A percentile compares a stretch with the other conserved stretches of the same genome.
Evolutionary conservation across 129 eudicot genomes (phyloP).

Genomic region (Deinandra increscens): DNA sequence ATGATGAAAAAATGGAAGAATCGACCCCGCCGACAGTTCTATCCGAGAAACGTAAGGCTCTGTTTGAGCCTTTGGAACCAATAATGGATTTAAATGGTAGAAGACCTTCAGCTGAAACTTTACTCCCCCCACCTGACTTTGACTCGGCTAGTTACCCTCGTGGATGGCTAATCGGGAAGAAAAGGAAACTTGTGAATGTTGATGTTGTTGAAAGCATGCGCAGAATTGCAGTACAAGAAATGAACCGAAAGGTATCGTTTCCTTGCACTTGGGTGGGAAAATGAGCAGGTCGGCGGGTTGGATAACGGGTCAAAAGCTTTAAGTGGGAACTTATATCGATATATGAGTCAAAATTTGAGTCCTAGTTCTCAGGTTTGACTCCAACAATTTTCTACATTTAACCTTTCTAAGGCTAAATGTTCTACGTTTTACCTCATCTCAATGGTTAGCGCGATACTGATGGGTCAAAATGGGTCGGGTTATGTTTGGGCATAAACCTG

Average conservation of each 20-base stretch:
- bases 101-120: conserved; percentile 71
- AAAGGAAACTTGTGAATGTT: conserved; percentile 87
- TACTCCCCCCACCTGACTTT: conserved; percentile 97
- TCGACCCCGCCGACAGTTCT: conserved; percentile 46
- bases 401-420: neutral
- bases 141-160: conserved; percentile 81
- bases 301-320: neutral
- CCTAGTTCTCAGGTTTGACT: neutral
- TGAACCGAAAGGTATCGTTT: conserved; percentile 76
- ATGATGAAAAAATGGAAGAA: conserved; percentile 57
- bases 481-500: neutral
- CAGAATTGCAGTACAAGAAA: conserved; percentile 87
- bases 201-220: conserved; percentile 98
- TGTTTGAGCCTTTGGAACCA: conserved; percentile 89
- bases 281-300: neutral
- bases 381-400: neutral
- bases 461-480: neutral
- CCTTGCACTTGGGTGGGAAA: conserved; percentile 1
- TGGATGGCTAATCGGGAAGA: conserved; percentile 95
- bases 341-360: neutral
- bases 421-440: too few species aligned
- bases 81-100: conserved; percentile 47
- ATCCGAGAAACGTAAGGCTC: conserved; percentile 82
- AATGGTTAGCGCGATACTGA: too few species aligned
- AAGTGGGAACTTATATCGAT: neutral